Evolutionary conservation across 73 alveolate genomes (phyloP).

Genomic region (Paramecium caudatum): DNA sequence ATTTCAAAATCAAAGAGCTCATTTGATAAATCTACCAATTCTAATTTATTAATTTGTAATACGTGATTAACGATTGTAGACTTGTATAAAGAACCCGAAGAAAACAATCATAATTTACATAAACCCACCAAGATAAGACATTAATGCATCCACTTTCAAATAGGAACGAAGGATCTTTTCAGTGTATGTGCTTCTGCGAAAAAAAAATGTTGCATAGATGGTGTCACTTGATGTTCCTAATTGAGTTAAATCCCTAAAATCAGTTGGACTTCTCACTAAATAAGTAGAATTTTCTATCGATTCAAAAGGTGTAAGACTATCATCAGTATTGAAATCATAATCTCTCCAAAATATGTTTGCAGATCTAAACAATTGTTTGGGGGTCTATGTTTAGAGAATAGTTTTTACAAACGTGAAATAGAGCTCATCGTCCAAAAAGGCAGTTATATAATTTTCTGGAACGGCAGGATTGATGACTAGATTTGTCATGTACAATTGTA

Average conservation of each 20-base stretch:
- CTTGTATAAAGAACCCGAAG: constrained; percentile 46
- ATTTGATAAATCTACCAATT: constrained; percentile 32
- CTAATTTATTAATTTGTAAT: not conserved
- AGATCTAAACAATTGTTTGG: not conserved
- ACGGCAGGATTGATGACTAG: not conserved
- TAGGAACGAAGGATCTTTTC: not conserved
- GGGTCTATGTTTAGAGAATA: not conserved
- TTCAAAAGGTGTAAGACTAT: constrained; percentile 34
- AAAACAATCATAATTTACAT: constrained; percentile 15
- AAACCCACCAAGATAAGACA: constrained; percentile 44
- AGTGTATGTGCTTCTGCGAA: constrained; percentile 30
- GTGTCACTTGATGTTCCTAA: not conserved
- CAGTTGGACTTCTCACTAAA: not conserved
- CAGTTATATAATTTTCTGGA: not conserved
- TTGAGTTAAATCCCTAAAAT: constrained; percentile 35
- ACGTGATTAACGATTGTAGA: not conserved
- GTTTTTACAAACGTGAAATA: constrained; percentile 35
- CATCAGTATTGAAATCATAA: constrained; percentile 16
- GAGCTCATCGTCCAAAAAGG: constrained; percentile 17
- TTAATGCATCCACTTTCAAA: constrained; percentile 18
- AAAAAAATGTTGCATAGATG: not conserved
- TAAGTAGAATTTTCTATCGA: not conserved
- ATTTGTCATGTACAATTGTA: constrained; percentile 30
- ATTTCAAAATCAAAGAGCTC: constrained; percentile 27
- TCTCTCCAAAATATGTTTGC: constrained; percentile 40